These are phyloP conservation scores for Lyophyllum atratum DNA, from an alignment of 768 basidiomycete species.

Conservation along the genomic window DNA sequence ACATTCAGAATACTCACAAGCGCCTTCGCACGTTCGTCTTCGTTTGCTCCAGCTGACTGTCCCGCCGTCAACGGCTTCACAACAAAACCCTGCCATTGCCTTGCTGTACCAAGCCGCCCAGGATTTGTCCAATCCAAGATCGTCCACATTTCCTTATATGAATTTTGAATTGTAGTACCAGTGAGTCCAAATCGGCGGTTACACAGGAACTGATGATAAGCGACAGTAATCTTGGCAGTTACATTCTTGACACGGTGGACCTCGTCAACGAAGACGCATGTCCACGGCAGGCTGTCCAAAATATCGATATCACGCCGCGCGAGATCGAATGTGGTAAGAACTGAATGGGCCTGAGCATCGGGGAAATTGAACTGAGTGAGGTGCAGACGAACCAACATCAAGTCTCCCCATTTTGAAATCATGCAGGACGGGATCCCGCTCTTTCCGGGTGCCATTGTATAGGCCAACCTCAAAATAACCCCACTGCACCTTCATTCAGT, in stretches of 20 bases:
- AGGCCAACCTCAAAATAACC: constrained; percentile 88
- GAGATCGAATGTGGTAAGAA: constrained; percentile 80
- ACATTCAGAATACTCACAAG: constrained; percentile 34
- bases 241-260: constrained; percentile 90
- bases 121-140: constrained; percentile 93
- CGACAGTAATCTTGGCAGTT: constrained; percentile 60
- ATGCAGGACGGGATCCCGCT: constrained; percentile 56
- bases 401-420: constrained; percentile 83
- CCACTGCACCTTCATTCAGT: constrained; percentile 58
- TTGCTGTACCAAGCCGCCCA: constrained; percentile 65
- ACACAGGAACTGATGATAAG: constrained; percentile 73
- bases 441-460: constrained; percentile 56
- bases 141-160: constrained; percentile 89
- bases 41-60: constrained; percentile 65
- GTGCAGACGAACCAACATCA: constrained; percentile 68
- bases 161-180: constrained; percentile 81
- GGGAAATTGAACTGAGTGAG: background rate
- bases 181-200: constrained; percentile 81
- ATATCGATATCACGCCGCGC: constrained; percentile 71
- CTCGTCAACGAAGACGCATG: constrained; percentile 82
- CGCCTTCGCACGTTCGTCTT: constrained; percentile 59
- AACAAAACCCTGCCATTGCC: constrained; percentile 79
- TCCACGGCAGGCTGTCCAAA: constrained; percentile 71
- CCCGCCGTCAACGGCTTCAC: constrained; percentile 66
- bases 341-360: constrained; percentile 37